phyloP scores from a whole-genome alignment of 768 basidiomycete species.

The Lyophyllum semitale region DNA sequence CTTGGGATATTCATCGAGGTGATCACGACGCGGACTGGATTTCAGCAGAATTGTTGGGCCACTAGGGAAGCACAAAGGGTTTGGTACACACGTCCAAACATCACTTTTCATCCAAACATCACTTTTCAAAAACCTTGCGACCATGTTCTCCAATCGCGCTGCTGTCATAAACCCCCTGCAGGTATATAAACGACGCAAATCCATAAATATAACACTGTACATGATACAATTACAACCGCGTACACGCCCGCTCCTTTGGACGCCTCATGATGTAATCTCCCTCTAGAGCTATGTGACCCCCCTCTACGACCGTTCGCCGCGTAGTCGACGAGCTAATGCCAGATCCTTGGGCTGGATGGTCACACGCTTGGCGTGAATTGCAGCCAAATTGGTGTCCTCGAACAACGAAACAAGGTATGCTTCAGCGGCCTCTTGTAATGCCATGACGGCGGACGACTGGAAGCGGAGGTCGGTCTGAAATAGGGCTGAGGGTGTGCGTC shows the following conservation, averaged over 20 bases:
- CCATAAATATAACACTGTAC: conserved; percentile 9
- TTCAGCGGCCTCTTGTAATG: conserved; percentile 66
- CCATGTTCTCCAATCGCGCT: too few species aligned
- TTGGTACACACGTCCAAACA: conserved; percentile 19
- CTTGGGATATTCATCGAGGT: conserved; percentile 19
- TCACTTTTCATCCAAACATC: neutral
- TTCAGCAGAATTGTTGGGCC: neutral
- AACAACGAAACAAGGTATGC: conserved; percentile 77
- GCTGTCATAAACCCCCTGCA: too few species aligned
- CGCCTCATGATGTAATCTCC: neutral
- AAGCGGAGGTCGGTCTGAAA: conserved; percentile 71
- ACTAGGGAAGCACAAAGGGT: neutral
- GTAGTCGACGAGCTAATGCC: conserved; percentile 44
- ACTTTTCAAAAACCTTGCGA: too few species aligned
- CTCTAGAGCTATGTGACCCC: neutral
- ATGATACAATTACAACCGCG: conserved; percentile 5
- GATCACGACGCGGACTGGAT: neutral
- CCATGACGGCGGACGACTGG: conserved; percentile 71
- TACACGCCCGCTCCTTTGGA: neutral
- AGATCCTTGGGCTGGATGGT: conserved; percentile 68
- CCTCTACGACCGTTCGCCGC: conserved; percentile 35
- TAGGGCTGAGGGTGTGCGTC: neutral
- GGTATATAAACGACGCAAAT: neutral
- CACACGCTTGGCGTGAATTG: conserved; percentile 61
- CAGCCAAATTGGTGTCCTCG: conserved; percentile 68